Conservation (phyloP, 2,329 filamentous ascomycete species). For the Talaromyces sp. region DNA sequence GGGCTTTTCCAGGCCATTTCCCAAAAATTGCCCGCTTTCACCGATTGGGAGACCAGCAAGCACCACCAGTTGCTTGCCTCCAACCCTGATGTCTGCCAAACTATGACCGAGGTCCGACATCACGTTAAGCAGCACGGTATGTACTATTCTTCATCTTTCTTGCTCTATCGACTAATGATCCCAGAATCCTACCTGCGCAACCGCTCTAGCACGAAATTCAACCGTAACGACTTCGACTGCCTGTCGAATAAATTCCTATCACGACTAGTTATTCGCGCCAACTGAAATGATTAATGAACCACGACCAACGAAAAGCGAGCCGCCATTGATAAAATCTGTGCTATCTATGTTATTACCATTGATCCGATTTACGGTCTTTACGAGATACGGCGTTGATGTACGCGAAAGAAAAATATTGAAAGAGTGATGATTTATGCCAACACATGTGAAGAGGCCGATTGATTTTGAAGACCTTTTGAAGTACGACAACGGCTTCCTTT, state of each 20-base stretch:
- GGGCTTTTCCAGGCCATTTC: slow-evolving; percentile 97
- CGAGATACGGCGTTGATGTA: slow-evolving; percentile 18
- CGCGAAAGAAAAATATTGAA: slow-evolving; percentile 4
- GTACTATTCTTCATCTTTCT: slow-evolving; percentile 32
- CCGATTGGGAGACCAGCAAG: slow-evolving; percentile 89
- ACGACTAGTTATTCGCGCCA: slow-evolving; percentile 91
- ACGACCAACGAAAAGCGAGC: slow-evolving; percentile 16
- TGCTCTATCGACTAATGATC: not conserved
- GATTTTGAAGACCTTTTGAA: slow-evolving; percentile 2
- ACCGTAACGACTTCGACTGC: slow-evolving; percentile 89
- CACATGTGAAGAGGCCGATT: not conserved
- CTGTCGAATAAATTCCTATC: slow-evolving; percentile 97
- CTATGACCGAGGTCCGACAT: slow-evolving; percentile 90
- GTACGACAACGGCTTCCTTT: slow-evolving; percentile 1
- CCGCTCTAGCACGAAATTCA: slow-evolving; percentile 76
- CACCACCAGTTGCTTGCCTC: slow-evolving; percentile 89
- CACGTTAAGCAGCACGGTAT: slow-evolving; percentile 93
- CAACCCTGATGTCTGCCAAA: slow-evolving; percentile 87
- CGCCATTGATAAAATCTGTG: slow-evolving; percentile 17
- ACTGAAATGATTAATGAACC: slow-evolving; percentile 49
- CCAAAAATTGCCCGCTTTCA: slow-evolving; percentile 87
- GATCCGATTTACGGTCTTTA: slow-evolving; percentile 8
- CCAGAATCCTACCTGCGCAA: slow-evolving; percentile 81
- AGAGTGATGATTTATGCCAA: slow-evolving; percentile 14
- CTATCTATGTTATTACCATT: slow-evolving; percentile 6